These are phyloP conservation scores for Willaertia magna DNA, from an alignment of 208 protist species.

Conservation along the genomic window DNA sequence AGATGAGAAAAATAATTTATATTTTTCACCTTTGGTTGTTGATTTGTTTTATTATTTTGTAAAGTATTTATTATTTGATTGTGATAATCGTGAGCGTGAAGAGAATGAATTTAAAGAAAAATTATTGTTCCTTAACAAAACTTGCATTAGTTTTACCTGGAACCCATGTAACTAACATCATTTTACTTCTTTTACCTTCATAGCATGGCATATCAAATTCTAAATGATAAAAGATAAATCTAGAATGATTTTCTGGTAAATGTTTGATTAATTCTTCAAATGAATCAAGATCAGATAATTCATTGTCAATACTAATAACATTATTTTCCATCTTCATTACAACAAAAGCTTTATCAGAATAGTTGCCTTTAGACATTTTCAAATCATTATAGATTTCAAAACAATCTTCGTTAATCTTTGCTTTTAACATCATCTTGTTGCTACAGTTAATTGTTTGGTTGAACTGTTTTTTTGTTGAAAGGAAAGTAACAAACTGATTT, in stretches of 20 bases:
- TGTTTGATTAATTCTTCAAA: background rate
- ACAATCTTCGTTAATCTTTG: background rate
- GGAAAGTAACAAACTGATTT: too few relatives aligned
- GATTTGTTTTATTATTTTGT: too few relatives aligned
- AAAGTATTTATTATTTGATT: too few relatives aligned
- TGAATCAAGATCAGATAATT: background rate
- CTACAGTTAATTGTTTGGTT: too few relatives aligned
- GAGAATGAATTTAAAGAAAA: too few relatives aligned
- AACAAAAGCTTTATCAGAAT: background rate
- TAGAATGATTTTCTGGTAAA: background rate
- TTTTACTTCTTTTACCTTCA: background rate
- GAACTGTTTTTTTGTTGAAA: too few relatives aligned
- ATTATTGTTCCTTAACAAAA: too few relatives aligned
- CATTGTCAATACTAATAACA: background rate
- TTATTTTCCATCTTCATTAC: background rate
- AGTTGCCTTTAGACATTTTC: background rate
- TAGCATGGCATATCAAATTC: background rate
- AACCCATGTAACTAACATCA: background rate
- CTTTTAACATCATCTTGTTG: background rate
- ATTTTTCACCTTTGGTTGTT: too few relatives aligned
- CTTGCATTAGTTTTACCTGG: background rate
- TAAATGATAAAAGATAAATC: background rate
- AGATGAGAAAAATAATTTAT: too few relatives aligned
- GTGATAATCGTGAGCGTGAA: too few relatives aligned
- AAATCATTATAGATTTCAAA: background rate